Evolutionary conservation across 306 rosid genomes (phyloP).

Genomic region (Vigna trinervia): DNA sequence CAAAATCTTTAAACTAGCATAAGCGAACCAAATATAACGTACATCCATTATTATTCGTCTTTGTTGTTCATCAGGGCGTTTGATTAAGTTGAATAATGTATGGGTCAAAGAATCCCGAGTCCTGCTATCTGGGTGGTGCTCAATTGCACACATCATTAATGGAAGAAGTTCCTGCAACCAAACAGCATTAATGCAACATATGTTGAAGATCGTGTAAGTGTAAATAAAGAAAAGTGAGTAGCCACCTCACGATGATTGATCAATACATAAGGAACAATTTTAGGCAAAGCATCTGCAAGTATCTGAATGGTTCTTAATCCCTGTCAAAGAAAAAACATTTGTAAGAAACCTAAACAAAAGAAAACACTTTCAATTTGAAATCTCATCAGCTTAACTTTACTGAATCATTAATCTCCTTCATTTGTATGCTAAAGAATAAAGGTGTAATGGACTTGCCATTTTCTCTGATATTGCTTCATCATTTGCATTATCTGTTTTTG

Average conservation of each 20-base stretch:
- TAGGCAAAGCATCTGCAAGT: conserved; percentile 92
- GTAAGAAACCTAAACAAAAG: conserved; percentile 26
- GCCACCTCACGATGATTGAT: conserved; percentile 96
- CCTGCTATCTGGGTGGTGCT: conserved; percentile 87
- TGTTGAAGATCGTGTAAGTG: conserved; percentile 10
- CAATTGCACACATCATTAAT: conserved; percentile 94
- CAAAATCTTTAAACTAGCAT: conserved; percentile 6
- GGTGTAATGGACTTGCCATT: conserved; percentile 60
- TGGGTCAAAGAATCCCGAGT: conserved; percentile 97
- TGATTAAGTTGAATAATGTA: conserved; percentile 91
- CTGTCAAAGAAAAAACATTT: conserved; percentile 57
- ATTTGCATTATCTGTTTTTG: conserved; percentile 47
- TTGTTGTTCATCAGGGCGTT: conserved; percentile 95
- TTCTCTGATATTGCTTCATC: conserved; percentile 67
- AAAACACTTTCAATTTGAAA: neutral
- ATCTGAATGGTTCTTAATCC: conserved; percentile 82
- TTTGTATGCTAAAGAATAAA: conserved; percentile 6
- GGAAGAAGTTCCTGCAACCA: conserved; percentile 90
- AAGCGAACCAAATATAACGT: conserved; percentile 48
- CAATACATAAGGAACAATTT: conserved; percentile 95
- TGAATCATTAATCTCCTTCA: no score
- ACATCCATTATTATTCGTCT: conserved; percentile 95
- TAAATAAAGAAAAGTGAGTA: conserved; percentile 26
- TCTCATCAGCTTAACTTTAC: no score
- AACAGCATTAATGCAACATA: conserved; percentile 34